These are phyloP conservation scores for Silene coronaria DNA, from an alignment of 179 eudicot species.

Conservation along the genomic window DNA sequence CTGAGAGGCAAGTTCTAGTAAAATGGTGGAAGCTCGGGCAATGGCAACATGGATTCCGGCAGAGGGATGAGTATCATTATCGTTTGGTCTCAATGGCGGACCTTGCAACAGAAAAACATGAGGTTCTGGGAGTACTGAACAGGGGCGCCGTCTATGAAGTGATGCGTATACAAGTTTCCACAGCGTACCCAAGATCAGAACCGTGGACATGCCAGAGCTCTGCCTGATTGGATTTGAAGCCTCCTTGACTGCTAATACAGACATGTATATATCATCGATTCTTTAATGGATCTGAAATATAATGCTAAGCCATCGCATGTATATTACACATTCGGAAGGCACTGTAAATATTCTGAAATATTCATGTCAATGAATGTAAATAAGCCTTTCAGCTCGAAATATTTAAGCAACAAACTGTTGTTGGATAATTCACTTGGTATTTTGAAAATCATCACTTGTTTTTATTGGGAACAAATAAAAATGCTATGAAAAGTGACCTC, in stretches of 20 bases:
- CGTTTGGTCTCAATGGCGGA: slow-evolving; percentile 50
- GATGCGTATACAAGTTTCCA: slow-evolving; percentile 61
- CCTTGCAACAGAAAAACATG: slow-evolving; percentile 44
- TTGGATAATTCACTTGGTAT: too few species aligned
- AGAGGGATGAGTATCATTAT: slow-evolving; percentile 59
- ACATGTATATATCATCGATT: background rate
- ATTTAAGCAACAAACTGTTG: too few species aligned
- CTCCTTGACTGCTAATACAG: background rate
- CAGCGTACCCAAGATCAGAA: slow-evolving; percentile 33
- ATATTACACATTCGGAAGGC: background rate
- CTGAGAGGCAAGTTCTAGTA: slow-evolving; percentile 55
- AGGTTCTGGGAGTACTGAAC: slow-evolving; percentile 60
- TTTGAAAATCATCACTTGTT: too few species aligned
- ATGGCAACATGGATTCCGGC: slow-evolving; percentile 71
- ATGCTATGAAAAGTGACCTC: too few species aligned
- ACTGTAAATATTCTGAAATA: background rate
- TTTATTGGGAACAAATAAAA: too few species aligned
- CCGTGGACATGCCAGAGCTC: slow-evolving; percentile 51
- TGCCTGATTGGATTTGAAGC: background rate
- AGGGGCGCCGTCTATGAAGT: slow-evolving; percentile 86
- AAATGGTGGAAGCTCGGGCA: slow-evolving; percentile 93
- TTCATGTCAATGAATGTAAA: background rate
- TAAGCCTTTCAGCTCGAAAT: background rate
- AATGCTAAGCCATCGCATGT: too few species aligned
- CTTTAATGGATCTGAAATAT: background rate